phyloP scores from a whole-genome alignment of 2,329 filamentous ascomycete species.

The Rhynchosporium agropyri region DNA sequence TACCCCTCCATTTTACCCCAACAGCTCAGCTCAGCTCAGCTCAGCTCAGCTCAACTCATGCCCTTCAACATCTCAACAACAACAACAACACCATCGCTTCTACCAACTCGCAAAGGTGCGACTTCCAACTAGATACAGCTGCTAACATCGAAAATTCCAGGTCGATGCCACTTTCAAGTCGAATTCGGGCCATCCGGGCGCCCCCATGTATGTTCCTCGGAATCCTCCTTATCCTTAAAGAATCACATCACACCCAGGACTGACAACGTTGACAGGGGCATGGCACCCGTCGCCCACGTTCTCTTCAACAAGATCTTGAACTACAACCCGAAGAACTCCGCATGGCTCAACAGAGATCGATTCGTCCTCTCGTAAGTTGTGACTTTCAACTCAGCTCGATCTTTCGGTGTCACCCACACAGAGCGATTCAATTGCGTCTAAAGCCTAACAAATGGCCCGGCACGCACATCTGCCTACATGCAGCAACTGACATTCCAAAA shows the following conservation, averaged over 20 bases:
- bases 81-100: background rate
- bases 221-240: background rate
- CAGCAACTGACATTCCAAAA: conserved; percentile 45
- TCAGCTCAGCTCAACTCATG: background rate
- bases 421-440: no score
- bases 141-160: conserved; percentile 52
- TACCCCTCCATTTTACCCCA: conserved; percentile 27
- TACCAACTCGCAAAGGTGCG: background rate
- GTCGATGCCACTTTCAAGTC: conserved; percentile 95
- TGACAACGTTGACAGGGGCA: conserved; percentile 56
- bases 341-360: conserved; percentile 96
- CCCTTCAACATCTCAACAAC: no score
- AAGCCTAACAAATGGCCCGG: no score
- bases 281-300: conserved; percentile 95
- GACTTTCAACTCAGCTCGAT: background rate
- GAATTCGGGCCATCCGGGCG: conserved; percentile 98
- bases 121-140: conserved; percentile 1
- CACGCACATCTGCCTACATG: background rate
- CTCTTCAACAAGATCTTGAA: conserved; percentile 99
- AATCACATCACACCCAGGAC: conserved; percentile 23
- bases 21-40: conserved; percentile 11
- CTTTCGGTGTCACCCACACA: background rate
- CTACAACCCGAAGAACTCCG: conserved; percentile 99
- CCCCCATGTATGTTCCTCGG: conserved; percentile 74
- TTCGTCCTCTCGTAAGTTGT: conserved; percentile 95